Evolutionary conservation across 2,329 filamentous ascomycete species (phyloP).

Genomic region (Claviceps arundinis): DNA sequence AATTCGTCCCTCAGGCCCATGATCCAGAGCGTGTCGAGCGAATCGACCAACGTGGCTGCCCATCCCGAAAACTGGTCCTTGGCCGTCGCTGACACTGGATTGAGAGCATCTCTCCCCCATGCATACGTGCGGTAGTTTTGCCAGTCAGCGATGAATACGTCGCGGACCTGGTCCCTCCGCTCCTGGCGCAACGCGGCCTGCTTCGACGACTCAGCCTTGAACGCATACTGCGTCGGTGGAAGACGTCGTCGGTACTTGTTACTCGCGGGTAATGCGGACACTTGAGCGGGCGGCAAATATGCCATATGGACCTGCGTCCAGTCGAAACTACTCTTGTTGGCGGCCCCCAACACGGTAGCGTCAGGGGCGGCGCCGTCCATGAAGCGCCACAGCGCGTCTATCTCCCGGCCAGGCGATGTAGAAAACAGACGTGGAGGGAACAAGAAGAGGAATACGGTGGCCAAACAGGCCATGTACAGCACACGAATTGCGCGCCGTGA

Average conservation of each 20-base stretch:
- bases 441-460: background rate
- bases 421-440: background rate
- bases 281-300: background rate
- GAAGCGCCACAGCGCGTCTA: background rate
- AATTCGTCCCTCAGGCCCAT: conserved; percentile 56
- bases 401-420: background rate
- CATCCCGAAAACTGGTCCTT: conserved; percentile 51
- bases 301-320: background rate
- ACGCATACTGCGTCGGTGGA: background rate
- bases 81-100: conserved; percentile 37
- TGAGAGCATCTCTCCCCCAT: conserved; percentile 51
- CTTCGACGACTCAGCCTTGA: background rate
- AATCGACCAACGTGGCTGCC: conserved; percentile 55
- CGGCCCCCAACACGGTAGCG: background rate
- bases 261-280: background rate
- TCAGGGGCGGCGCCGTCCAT: background rate
- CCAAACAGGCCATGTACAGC: background rate
- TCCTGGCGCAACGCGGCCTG: background rate
- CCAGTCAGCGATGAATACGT: conserved; percentile 9
- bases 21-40: conserved; percentile 60
- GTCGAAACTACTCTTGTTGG: background rate
- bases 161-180: background rate
- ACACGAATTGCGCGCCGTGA: background rate
- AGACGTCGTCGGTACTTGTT: background rate
- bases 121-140: conserved; percentile 47